Base-by-base conservation (phyloP, 805 yeast species). In the Kluyveromyces dobzhanskii region DNA sequence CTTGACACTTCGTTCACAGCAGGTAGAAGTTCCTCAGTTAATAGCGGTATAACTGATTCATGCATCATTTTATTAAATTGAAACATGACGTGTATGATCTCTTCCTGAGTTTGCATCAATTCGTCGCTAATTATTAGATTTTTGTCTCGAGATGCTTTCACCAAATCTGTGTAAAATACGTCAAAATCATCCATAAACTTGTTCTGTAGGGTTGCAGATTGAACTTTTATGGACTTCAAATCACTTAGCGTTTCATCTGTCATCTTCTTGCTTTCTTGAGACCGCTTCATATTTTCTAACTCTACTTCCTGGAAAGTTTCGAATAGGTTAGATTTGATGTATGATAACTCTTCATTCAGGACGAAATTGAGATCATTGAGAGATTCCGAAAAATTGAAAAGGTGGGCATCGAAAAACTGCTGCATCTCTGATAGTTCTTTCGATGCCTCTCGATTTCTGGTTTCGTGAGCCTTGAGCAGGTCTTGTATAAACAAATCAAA, bases 1-100 rank as follows among this genome's bases (percentile, higher is more conserved):
- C 54, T 41, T 43, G 65, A 28, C 54, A 67, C 33, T 45, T 66
- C 30, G 45, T 54, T 21, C 61, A 67, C 43, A 47, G 68, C 31
- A 67, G 48, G 44, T 17, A 29, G 16, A 27, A 48, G 24, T 5
- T 42, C 37, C 29, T 44, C 46, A 29, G 28, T 41, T 7, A 44
- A 30, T 11, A 37, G 21, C n/a, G 44, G 46, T 10, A 41, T 28
- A 35, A 50, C 27, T 19, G 42, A 39, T 21, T 38, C 29, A 19
- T 39, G 36, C 8, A 44, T 35, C n/a, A 44, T 11, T 4, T 35
- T 38, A 14, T 43, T 44, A 24, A 43, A 41, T 30, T 41, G 44
- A 13, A 40, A 37, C 12, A 46, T 23, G 14, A 39, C 38, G 16
- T 41, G 38, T 12, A 48, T 17, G 3, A 44, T 43, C 33, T 39